phyloP scores from a whole-genome alignment of 352 stramenopile species.

The Globisporangium abappressorium region DNA sequence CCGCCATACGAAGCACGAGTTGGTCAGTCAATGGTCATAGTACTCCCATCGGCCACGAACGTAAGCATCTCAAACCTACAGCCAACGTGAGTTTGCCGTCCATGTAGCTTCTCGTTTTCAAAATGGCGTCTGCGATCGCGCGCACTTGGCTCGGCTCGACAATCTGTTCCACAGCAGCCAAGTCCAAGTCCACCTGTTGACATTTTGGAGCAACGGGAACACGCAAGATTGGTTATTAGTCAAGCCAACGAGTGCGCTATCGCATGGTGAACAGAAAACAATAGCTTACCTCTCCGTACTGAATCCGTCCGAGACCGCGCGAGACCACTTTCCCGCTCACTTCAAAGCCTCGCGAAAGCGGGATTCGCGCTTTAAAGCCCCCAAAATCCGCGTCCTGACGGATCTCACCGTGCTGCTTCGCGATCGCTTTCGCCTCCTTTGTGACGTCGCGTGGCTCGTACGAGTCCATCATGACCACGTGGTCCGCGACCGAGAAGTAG shows the following conservation, averaged over 20 bases:
- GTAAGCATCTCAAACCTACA: not conserved
- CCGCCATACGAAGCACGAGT: not conserved
- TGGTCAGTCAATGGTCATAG: not conserved
- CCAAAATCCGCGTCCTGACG: constrained; percentile 50
- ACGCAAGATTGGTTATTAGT: no score
- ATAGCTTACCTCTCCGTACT: constrained; percentile 79
- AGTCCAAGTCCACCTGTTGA: constrained; percentile 73
- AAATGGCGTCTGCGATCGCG: constrained; percentile 70
- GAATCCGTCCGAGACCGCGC: constrained; percentile 68
- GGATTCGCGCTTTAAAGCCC: constrained; percentile 49
- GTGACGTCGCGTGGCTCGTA: constrained; percentile 93
- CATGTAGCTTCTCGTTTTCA: constrained; percentile 54
- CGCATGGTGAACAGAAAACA: not conserved
- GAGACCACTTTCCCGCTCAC: constrained; percentile 77
- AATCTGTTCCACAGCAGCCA: constrained; percentile 85
- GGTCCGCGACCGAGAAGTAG: constrained; percentile 96
- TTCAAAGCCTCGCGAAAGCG: constrained; percentile 48
- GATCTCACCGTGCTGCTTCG: constrained; percentile 52
- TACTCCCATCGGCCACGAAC: not conserved
- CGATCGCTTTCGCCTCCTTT: constrained; percentile 90
- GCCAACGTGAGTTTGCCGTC: constrained; percentile 54
- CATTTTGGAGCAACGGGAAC: no score
- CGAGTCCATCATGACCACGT: constrained; percentile 96
- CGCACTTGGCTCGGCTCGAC: constrained; percentile 88
- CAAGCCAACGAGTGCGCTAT: not conserved